phyloP scores from a whole-genome alignment of 2,329 filamentous ascomycete species.

The Drechmeria coniospora region DNA sequence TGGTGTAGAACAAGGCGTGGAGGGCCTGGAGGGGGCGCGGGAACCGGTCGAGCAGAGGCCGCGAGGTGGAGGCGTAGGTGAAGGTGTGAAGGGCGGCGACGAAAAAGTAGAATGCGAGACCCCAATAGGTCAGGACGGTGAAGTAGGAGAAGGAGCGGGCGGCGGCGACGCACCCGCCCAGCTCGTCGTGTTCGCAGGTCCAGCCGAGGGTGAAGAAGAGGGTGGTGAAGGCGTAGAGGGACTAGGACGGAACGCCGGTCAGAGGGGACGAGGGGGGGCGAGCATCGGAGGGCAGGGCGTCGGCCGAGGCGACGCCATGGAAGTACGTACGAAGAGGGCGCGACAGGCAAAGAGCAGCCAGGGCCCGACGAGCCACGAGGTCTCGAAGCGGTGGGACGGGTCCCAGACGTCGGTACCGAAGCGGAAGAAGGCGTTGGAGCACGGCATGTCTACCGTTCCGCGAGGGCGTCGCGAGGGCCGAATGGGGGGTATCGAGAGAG shows the following conservation, averaged over 20 bases:
- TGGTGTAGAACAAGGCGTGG: constrained; percentile 49
- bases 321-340: constrained; percentile 33
- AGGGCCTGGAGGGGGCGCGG: constrained; percentile 48
- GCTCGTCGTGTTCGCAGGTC: constrained; percentile 34
- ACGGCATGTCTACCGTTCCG: constrained; percentile 1
- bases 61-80: constrained; percentile 41
- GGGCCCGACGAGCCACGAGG: constrained; percentile 66
- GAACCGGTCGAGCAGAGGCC: constrained; percentile 41
- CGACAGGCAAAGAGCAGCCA: constrained; percentile 43
- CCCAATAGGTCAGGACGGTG: constrained; percentile 71
- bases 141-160: constrained; percentile 62
- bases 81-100: constrained; percentile 53
- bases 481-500: too few species aligned
- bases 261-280: not conserved
- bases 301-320: not conserved
- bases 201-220: constrained; percentile 56
- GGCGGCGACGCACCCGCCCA: constrained; percentile 28
- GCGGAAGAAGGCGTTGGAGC: constrained; percentile 13
- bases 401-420: constrained; percentile 31
- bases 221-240: constrained; percentile 54
- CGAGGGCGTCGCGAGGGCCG: not conserved
- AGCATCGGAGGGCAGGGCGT: not conserved
- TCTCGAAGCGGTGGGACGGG: constrained; percentile 53
- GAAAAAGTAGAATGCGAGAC: constrained; percentile 63
- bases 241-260: constrained; percentile 15